Conservation (phyloP, 2,329 filamentous ascomycete species). For the Aotearoamyces nothofagi region DNA sequence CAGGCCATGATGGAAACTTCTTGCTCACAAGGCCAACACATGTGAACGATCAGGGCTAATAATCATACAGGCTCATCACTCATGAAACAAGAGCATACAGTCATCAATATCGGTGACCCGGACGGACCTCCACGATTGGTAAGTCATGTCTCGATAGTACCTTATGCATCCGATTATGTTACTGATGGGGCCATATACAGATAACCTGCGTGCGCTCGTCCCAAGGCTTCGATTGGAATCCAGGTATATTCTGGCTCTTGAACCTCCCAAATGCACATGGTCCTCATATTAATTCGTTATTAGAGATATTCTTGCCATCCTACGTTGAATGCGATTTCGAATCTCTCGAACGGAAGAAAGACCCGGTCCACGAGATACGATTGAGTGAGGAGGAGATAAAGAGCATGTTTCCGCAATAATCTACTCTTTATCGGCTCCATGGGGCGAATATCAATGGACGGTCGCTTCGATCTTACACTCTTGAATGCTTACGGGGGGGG, state of each 20-base stretch:
- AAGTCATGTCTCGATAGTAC: conserved; percentile 18
- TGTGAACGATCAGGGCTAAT: conserved; percentile 1
- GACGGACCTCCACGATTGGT: conserved; percentile 61
- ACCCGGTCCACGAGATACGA: conserved; percentile 64
- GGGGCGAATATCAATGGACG: too few species aligned
- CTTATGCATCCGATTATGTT: conserved; percentile 1
- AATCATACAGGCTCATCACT: conserved; percentile 41
- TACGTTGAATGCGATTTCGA: conserved; percentile 63
- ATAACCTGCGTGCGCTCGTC: conserved; percentile 68
- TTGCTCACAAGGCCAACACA: too few species aligned
- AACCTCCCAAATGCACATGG: neutral
- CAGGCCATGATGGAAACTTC: too few species aligned
- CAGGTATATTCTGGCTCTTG: conserved; percentile 31
- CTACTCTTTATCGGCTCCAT: neutral
- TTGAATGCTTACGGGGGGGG: too few species aligned
- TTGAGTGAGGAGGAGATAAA: conserved; percentile 65
- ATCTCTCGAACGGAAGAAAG: conserved; percentile 59
- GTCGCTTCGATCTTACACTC: too few species aligned
- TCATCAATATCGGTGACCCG: conserved; percentile 62
- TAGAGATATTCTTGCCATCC: conserved; percentile 69
- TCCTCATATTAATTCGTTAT: conserved; percentile 1
- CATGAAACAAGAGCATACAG: conserved; percentile 62
- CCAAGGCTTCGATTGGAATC: conserved; percentile 75
- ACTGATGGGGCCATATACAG: conserved; percentile 24
- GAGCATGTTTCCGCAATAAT: conserved; percentile 48